phyloP scores from a whole-genome alignment of 371 early-diverging fungal species.

The Smittium culicis region DNA sequence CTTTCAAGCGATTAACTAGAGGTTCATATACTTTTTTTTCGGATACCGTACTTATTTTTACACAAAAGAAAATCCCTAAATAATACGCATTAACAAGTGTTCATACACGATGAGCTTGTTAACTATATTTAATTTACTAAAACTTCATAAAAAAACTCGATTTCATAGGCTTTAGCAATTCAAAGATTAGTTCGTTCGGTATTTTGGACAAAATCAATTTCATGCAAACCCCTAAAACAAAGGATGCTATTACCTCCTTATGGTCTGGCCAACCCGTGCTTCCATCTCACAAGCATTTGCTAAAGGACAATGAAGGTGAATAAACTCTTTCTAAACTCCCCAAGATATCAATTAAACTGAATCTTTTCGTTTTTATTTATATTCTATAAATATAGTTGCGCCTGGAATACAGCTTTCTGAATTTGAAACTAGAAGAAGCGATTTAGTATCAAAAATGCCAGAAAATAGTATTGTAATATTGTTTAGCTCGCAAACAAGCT shows the following conservation, averaged over 20 bases:
- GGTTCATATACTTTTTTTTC: no score
- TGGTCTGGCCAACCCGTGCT: constrained; percentile 61
- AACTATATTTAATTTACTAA: no score
- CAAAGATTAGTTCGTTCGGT: neutral
- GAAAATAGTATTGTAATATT: constrained; percentile 52
- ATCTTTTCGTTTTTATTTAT: neutral
- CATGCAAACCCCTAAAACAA: constrained; percentile 23
- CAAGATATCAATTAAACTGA: no score
- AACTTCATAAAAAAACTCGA: no score
- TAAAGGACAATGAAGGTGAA: constrained; percentile 48
- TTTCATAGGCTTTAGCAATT: neutral
- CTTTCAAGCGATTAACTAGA: no score
- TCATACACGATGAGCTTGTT: no score
- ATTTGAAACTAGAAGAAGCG: constrained; percentile 56
- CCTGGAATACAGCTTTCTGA: constrained; percentile 59
- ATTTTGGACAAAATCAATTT: constrained; percentile 10
- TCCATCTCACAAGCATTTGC: constrained; percentile 64
- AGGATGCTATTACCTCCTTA: constrained; percentile 23
- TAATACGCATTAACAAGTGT: no score
- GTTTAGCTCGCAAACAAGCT: constrained; percentile 64
- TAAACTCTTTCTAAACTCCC: no score
- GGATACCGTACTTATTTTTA: no score
- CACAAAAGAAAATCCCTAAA: no score
- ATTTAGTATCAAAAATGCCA: constrained; percentile 45
- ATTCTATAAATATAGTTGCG: constrained; percentile 35